Conservation (phyloP, 2,329 filamentous ascomycete genomes). For the Akanthomyces muscarius region DNA sequence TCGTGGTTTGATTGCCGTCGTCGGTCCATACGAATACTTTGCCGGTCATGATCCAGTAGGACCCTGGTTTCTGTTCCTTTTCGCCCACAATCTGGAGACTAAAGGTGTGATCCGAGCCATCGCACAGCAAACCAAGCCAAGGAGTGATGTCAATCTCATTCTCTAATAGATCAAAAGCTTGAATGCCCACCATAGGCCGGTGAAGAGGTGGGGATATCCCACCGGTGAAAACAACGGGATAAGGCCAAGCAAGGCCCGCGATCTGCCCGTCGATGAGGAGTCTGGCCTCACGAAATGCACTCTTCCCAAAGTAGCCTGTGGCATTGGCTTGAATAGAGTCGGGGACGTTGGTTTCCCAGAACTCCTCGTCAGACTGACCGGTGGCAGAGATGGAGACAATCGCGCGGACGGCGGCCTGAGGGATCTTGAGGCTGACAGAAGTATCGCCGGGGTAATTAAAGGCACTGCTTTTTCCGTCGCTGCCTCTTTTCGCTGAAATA, state of each 20-base stretch:
- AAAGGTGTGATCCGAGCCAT: conserved; percentile 63
- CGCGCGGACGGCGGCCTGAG: conserved; percentile 62
- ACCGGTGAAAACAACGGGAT: conserved; percentile 77
- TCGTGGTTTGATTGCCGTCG: conserved; percentile 45
- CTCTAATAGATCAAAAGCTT: conserved; percentile 74
- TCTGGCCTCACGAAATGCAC: conserved; percentile 73
- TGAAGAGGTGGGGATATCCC: conserved; percentile 74
- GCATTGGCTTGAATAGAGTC: conserved; percentile 47
- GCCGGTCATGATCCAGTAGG: conserved; percentile 71
- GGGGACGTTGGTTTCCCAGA: conserved; percentile 79
- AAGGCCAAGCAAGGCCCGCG: conserved; percentile 76
- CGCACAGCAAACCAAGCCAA: conserved; percentile 65
- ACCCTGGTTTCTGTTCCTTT: conserved; percentile 49
- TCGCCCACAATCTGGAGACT: conserved; percentile 64
- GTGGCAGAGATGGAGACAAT: conserved; percentile 73
- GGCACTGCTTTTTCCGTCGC: conserved; percentile 53
- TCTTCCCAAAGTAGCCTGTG: conserved; percentile 47
- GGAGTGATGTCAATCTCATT: conserved; percentile 80
- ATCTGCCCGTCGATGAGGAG: conserved; percentile 68
- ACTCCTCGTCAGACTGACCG: conserved; percentile 73
- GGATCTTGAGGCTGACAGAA: conserved; percentile 56
- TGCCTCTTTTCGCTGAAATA: conserved; percentile 53
- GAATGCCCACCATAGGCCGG: conserved; percentile 71
- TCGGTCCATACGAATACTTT: conserved; percentile 79
- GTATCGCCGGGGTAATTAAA: conserved; percentile 64